Evolutionary conservation across 2,329 filamentous ascomycete species (phyloP).

Genomic region (Cordyceps tenuipes): DNA sequence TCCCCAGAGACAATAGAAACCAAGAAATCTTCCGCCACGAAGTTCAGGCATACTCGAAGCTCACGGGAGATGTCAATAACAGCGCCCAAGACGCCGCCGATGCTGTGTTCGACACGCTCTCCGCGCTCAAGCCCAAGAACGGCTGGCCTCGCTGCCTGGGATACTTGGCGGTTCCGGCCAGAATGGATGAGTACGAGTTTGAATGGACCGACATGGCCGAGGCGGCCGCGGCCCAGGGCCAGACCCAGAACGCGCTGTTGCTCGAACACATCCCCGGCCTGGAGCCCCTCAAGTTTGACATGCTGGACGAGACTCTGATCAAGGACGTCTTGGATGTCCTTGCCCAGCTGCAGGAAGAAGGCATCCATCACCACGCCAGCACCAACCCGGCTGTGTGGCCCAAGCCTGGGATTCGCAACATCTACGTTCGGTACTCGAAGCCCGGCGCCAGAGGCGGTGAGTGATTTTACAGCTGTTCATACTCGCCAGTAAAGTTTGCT

Average conservation of each 20-base stretch:
- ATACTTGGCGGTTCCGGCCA: neutral
- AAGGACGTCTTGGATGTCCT: neutral
- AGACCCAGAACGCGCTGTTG: conserved; percentile 5
- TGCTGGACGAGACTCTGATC: neutral
- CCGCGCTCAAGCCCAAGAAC: neutral
- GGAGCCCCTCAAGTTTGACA: neutral
- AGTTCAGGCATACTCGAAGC: neutral
- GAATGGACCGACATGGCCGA: conserved; percentile 5
- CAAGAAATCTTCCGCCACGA: neutral
- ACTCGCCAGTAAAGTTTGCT: neutral
- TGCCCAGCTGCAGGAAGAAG: neutral
- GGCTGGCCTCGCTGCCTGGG: conserved; percentile 4
- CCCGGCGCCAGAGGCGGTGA: neutral
- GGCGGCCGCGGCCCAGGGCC: neutral
- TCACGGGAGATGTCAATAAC: neutral
- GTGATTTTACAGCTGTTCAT: neutral
- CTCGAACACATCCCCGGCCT: conserved; percentile 1
- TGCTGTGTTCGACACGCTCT: neutral
- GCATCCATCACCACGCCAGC: neutral
- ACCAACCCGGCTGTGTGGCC: conserved; percentile 1
- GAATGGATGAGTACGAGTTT: neutral
- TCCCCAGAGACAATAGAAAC: neutral
- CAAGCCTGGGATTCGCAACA: neutral
- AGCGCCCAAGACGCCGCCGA: neutral
- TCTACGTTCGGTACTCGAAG: neutral